Percentiles rank a stretch among this genome's conserved stretches.
Conservation (phyloP, 2,329 filamentous ascomycete species). For the Phaeosphaeria sp. region DNA sequence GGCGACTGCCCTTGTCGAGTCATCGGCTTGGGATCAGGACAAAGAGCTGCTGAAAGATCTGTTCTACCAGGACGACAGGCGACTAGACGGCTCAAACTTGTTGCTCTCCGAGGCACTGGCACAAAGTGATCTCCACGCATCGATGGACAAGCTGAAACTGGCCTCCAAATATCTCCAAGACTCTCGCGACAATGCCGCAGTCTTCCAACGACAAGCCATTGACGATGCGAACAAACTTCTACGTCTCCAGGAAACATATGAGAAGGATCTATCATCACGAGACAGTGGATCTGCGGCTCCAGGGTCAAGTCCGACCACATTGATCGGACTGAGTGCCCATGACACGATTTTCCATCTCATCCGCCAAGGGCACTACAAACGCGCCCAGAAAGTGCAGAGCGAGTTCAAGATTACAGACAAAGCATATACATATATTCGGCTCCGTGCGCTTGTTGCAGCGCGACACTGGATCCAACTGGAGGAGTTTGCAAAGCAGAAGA, state of each 20-base stretch:
- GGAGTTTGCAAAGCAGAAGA: slow-evolving; percentile 77
- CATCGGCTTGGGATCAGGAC: slow-evolving; percentile 80
- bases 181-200: slow-evolving; percentile 75
- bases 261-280: slow-evolving; percentile 74
- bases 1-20: slow-evolving; percentile 88
- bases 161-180: slow-evolving; percentile 84
- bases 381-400: slow-evolving; percentile 84
- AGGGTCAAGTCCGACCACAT: slow-evolving; percentile 57
- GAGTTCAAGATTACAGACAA: slow-evolving; percentile 95
- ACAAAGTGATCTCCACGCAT: slow-evolving; percentile 72
- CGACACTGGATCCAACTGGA: slow-evolving; percentile 93
- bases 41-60: slow-evolving; percentile 87
- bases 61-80: slow-evolving; percentile 95
- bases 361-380: slow-evolving; percentile 78
- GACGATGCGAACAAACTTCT: slow-evolving; percentile 82
- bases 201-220: slow-evolving; percentile 75
- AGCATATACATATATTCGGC: slow-evolving; percentile 83
- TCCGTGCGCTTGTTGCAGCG: slow-evolving; percentile 87
- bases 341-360: slow-evolving; percentile 92
- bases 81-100: slow-evolving; percentile 85
- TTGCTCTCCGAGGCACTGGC: slow-evolving; percentile 83
- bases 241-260: slow-evolving; percentile 84
- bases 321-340: slow-evolving; percentile 84
- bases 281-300: slow-evolving; percentile 48
- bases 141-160: slow-evolving; percentile 86